Evolutionary conservation across 768 basidiomycete genomes (phyloP).

Genomic region (Mrakia blollopis): DNA sequence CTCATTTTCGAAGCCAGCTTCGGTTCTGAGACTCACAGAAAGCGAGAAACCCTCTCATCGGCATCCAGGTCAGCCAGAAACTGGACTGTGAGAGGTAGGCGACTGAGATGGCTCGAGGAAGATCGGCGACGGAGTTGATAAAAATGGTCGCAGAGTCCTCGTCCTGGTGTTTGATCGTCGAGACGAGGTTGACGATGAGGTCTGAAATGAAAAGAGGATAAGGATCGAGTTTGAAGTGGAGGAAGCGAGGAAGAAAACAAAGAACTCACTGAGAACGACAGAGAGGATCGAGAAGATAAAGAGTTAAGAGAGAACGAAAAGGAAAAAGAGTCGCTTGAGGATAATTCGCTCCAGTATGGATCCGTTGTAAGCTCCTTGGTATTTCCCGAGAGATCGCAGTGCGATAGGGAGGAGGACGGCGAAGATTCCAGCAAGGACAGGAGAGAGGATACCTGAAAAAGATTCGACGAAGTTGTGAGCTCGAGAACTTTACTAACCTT

Average conservation of each 20-base stretch:
- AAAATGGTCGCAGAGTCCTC: background rate
- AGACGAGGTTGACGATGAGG: background rate
- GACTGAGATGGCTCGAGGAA: background rate
- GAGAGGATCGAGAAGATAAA: conserved; percentile 18
- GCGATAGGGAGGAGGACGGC: conserved; percentile 14
- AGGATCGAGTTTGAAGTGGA: background rate
- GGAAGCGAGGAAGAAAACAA: background rate
- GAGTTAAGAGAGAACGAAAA: conserved; percentile 11
- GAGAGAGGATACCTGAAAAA: conserved; percentile 1
- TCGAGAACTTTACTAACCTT: background rate
- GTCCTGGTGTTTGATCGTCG: background rate
- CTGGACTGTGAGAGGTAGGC: conserved; percentile 4
- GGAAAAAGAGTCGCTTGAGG: conserved; percentile 11
- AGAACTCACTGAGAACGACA: conserved; percentile 6
- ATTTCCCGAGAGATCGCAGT: background rate
- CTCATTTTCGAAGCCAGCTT: too few relatives aligned
- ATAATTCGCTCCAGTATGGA: conserved; percentile 4
- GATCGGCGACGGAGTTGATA: background rate
- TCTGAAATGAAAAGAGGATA: background rate
- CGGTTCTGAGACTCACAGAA: background rate
- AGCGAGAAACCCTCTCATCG: conserved; percentile 19
- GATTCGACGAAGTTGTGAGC: background rate
- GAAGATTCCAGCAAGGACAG: conserved; percentile 2
- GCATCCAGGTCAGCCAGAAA: conserved; percentile 20
- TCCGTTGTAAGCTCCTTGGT: conserved; percentile 18